phyloP scores from a whole-genome alignment of 257 asterid species.

The Fraxinus excelsior region DNA sequence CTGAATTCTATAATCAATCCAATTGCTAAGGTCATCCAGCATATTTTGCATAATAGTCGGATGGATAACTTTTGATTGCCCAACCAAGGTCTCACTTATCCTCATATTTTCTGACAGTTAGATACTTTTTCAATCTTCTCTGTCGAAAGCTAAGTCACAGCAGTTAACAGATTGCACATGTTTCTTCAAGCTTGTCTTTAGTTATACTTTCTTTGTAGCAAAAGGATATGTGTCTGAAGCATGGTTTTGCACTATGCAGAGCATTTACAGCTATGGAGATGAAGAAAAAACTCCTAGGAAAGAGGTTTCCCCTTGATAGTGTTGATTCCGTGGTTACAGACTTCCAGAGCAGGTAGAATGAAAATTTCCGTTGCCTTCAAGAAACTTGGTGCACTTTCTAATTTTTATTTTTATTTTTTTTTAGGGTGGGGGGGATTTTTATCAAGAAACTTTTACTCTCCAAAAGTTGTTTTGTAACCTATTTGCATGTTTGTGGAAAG shows the following conservation, averaged over 20 bases:
- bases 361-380: constrained; percentile 2
- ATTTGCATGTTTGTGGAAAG: constrained; percentile 10
- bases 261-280: constrained; percentile 78
- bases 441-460: constrained; percentile 17
- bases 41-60: neutral
- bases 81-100: neutral
- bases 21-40: neutral
- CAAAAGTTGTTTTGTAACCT: constrained; percentile 1
- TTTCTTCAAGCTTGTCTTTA: constrained; percentile 6
- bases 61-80: neutral
- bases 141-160: neutral
- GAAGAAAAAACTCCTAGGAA: constrained; percentile 71
- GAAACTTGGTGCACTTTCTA: constrained; percentile 23
- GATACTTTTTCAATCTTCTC: constrained; percentile 10
- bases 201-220: neutral
- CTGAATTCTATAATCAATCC: neutral
- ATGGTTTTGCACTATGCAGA: constrained; percentile 43
- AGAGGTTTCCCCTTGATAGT: constrained; percentile 48
- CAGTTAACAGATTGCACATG: constrained; percentile 8
- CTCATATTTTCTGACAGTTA: neutral
- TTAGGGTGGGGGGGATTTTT: too few species aligned
- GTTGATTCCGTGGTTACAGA: constrained; percentile 66
- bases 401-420: neutral
- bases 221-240: constrained; percentile 14
- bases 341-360: constrained; percentile 59